phyloP scores from a whole-genome alignment of 106 monocot species.

The Chionographis japonica region DNA sequence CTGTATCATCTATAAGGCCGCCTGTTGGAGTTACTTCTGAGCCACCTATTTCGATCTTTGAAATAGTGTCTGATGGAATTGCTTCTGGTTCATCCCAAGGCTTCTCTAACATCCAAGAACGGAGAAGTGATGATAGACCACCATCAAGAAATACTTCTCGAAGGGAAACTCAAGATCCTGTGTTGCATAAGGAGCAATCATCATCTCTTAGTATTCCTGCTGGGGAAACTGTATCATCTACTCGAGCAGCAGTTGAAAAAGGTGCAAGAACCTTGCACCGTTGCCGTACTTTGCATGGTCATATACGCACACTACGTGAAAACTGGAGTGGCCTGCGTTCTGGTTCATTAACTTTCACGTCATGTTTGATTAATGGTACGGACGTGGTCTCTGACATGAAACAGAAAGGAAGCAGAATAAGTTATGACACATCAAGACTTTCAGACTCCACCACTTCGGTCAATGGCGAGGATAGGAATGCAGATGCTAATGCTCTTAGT shows the following conservation, averaged over 20 bases:
- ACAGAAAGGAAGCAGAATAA: not conserved
- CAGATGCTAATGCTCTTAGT: conserved; percentile 3
- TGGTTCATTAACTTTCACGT: conserved; percentile 53
- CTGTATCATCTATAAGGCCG: too few relatives aligned
- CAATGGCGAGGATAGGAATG: not conserved
- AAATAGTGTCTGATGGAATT: conserved; percentile 27
- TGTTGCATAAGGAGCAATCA: not conserved
- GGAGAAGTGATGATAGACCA: not conserved
- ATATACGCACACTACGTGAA: conserved; percentile 46
- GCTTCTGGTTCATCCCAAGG: conserved; percentile 1
- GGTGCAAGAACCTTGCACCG: conserved; percentile 36
- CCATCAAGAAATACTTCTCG: not conserved
- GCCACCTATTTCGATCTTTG: conserved; percentile 18
- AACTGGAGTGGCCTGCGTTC: conserved; percentile 54
- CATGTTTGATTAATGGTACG: conserved; percentile 3
- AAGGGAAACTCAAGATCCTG: not conserved
- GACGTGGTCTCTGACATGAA: not conserved
- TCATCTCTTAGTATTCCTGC: not conserved
- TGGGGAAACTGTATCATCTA: not conserved
- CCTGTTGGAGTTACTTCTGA: not conserved
- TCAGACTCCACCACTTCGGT: not conserved
- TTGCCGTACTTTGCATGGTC: conserved; percentile 33
- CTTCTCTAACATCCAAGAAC: not conserved
- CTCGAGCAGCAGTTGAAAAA: not conserved
- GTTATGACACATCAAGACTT: conserved; percentile 5